Evolutionary conservation across 2,329 filamentous ascomycete genomes (phyloP).

Genomic region (Colletotrichum noveboracense): DNA sequence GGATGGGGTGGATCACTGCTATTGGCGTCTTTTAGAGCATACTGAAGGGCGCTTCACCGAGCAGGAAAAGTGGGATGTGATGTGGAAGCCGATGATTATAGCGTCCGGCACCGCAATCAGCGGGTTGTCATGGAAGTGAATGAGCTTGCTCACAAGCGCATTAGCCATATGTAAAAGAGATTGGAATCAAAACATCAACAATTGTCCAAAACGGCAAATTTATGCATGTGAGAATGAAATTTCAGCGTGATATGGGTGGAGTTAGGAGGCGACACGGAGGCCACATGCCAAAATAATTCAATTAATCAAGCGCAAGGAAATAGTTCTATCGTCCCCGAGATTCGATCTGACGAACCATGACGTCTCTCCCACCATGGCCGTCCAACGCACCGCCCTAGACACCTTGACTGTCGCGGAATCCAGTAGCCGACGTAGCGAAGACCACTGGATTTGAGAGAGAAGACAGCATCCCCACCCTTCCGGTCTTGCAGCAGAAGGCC

Average conservation of each 20-base stretch:
- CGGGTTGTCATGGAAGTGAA: background rate
- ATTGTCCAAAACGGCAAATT: background rate
- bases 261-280: background rate
- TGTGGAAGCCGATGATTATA: background rate
- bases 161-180: background rate
- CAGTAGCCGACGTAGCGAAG: slow-evolving; percentile 13
- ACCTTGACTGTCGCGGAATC: slow-evolving; percentile 51
- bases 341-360: slow-evolving; percentile 48
- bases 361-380: slow-evolving; percentile 67
- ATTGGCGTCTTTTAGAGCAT: background rate
- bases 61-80: background rate
- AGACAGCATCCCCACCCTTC: slow-evolving; percentile 59
- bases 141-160: background rate
- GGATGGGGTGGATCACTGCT: background rate
- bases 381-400: slow-evolving; percentile 35
- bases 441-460: slow-evolving; percentile 61
- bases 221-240: background rate
- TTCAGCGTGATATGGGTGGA: background rate
- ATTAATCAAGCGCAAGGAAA: slow-evolving; percentile 1
- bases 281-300: background rate
- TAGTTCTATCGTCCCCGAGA: slow-evolving; percentile 8
- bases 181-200: background rate
- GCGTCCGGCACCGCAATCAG: background rate
- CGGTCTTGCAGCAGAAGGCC: background rate
- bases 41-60: background rate